These are phyloP conservation scores for Elsinoe australis DNA, from an alignment of 2,329 filamentous ascomycete species.

Conservation along the genomic window DNA sequence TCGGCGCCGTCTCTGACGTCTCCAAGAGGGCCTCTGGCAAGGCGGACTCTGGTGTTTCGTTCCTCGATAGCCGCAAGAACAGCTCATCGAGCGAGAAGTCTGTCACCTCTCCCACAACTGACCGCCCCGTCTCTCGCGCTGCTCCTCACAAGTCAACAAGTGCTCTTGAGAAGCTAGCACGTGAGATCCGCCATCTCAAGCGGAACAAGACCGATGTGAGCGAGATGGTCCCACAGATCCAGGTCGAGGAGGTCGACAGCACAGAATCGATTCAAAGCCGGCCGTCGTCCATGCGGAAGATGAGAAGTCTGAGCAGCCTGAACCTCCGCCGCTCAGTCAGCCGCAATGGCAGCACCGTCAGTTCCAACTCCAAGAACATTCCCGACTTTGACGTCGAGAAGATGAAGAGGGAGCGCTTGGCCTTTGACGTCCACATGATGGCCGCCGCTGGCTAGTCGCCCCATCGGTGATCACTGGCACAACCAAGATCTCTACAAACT, in stretches of 20 bases:
- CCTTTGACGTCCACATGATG: slow-evolving; percentile 38
- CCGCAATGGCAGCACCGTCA: slow-evolving; percentile 29
- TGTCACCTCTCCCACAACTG: slow-evolving; percentile 22
- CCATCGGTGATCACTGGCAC: no score
- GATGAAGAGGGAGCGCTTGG: slow-evolving; percentile 40
- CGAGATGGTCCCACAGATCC: slow-evolving; percentile 33
- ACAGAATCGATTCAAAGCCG: background rate
- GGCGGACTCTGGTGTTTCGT: slow-evolving; percentile 58
- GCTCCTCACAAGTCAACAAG: slow-evolving; percentile 34
- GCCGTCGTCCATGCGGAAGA: slow-evolving; percentile 27
- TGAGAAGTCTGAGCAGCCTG: slow-evolving; percentile 31
- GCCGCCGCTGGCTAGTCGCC: slow-evolving; percentile 10
- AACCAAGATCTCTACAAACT: background rate
- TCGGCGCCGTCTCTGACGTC: slow-evolving; percentile 39
- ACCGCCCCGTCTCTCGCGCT: slow-evolving; percentile 20
- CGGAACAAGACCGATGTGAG: slow-evolving; percentile 47
- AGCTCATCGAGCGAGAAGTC: slow-evolving; percentile 23
- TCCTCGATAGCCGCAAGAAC: slow-evolving; percentile 32
- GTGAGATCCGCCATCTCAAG: slow-evolving; percentile 52
- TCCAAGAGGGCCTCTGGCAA: slow-evolving; percentile 40
- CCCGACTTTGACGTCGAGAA: slow-evolving; percentile 44
- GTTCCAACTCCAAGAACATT: slow-evolving; percentile 22
- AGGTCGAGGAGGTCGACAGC: slow-evolving; percentile 11
- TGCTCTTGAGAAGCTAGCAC: slow-evolving; percentile 52
- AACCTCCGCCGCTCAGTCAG: slow-evolving; percentile 27